phyloP scores from a whole-genome alignment of 768 basidiomycete genomes.

The Dioszegia hungarica region DNA sequence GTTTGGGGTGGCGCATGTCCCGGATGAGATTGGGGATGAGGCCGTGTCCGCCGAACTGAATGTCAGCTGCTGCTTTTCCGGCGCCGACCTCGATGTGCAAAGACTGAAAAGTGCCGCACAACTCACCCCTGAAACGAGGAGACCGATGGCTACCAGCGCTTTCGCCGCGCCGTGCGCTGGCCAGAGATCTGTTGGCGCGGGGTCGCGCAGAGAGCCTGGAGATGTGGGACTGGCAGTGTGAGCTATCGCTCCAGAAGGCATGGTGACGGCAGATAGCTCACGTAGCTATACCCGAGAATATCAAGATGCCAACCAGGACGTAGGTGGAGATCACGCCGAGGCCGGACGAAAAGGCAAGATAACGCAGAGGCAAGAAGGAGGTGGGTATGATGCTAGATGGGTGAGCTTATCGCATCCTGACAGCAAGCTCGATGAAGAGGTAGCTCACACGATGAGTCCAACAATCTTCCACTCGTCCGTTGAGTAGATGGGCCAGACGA shows the following conservation, averaged over 20 bases:
- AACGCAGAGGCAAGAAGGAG: conserved; percentile 42
- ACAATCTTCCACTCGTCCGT: conserved; percentile 39
- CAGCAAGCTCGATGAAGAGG: neutral
- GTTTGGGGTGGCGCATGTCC: conserved; percentile 44
- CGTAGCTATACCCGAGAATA: conserved; percentile 41
- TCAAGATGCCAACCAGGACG: conserved; percentile 38
- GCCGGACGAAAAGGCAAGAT: conserved; percentile 41
- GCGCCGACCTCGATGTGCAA: neutral
- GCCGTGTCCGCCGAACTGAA: conserved; percentile 42
- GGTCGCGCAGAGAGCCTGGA: conserved; percentile 41
- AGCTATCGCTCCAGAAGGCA: neutral
- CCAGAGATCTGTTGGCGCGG: conserved; percentile 37
- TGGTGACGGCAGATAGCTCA: conserved; percentile 14
- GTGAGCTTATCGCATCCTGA: neutral
- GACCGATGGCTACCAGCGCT: conserved; percentile 32
- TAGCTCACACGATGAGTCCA: conserved; percentile 28
- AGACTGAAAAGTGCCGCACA: neutral
- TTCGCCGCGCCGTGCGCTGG: conserved; percentile 39
- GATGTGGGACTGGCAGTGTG: conserved; percentile 9
- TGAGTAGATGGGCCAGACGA: conserved; percentile 31
- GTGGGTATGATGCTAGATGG: conserved; percentile 43
- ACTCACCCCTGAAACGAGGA: conserved; percentile 37
- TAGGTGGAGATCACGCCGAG: conserved; percentile 37
- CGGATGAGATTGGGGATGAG: conserved; percentile 40
- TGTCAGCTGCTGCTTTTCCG: neutral